These are phyloP conservation scores for Aspergillus olivimuriae DNA, from an alignment of 495 filamentous ascomycete species.

Conservation along the genomic window DNA sequence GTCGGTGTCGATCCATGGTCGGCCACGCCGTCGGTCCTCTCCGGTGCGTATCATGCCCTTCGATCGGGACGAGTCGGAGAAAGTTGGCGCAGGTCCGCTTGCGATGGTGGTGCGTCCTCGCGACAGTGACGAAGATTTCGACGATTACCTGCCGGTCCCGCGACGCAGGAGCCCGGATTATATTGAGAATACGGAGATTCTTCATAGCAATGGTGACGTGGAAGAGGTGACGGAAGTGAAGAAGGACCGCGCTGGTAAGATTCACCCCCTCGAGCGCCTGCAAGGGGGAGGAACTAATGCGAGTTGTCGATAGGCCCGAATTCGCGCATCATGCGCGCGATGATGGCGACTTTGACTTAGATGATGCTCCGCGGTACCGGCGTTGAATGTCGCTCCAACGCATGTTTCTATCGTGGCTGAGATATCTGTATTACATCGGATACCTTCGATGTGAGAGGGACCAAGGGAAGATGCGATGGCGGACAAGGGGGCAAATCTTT, in stretches of 20 bases:
- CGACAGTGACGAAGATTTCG: slow-evolving; percentile 47
- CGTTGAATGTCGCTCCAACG: no score
- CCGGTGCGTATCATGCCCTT: slow-evolving; percentile 14
- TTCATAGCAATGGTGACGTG: slow-evolving; percentile 40
- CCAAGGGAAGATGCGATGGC: no score
- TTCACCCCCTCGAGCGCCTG: slow-evolving; percentile 51
- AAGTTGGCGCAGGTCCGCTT: slow-evolving; percentile 45
- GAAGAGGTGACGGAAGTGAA: slow-evolving; percentile 59
- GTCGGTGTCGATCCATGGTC: slow-evolving; percentile 33
- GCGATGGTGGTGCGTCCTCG: slow-evolving; percentile 49
- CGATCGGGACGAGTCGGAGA: slow-evolving; percentile 39
- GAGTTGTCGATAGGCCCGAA: slow-evolving; percentile 42
- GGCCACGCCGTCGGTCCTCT: slow-evolving; percentile 29
- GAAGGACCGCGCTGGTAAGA: slow-evolving; percentile 82
- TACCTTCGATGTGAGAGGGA: no score
- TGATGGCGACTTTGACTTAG: slow-evolving; percentile 72
- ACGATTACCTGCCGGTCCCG: slow-evolving; percentile 49
- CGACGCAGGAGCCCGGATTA: slow-evolving; percentile 35
- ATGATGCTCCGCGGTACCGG: no score
- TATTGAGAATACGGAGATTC: slow-evolving; percentile 35
- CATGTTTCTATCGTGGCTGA: no score
- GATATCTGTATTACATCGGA: no score
- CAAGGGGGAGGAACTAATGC: slow-evolving; percentile 26
- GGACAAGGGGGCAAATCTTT: no score
- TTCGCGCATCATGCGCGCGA: slow-evolving; percentile 60